phyloP scores from a whole-genome alignment of 257 asterid genomes.

The Nemophila menziesii region DNA sequence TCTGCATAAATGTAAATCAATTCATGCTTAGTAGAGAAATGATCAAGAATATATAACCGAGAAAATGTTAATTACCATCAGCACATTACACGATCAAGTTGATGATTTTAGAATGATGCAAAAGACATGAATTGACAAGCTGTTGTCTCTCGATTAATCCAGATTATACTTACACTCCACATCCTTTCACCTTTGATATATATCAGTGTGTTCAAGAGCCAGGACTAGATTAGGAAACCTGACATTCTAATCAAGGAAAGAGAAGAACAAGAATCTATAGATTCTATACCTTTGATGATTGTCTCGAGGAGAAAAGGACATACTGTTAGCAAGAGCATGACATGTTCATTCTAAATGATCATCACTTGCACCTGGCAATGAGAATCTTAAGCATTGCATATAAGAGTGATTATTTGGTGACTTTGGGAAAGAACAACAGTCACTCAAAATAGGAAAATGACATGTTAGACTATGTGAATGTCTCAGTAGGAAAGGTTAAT shows the following conservation, averaged over 20 bases:
- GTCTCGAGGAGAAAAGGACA: constrained; percentile 75
- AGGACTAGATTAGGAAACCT: too few relatives aligned
- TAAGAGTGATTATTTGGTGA: constrained; percentile 36
- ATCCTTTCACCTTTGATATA: constrained; percentile 98
- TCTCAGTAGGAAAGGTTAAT: too few relatives aligned
- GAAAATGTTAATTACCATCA: too few relatives aligned
- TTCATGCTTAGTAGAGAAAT: too few relatives aligned
- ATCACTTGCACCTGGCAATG: constrained; percentile 38
- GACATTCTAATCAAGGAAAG: constrained; percentile 1
- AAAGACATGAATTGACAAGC: too few relatives aligned
- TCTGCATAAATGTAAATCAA: too few relatives aligned
- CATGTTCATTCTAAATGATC: constrained; percentile 46
- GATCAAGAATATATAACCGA: too few relatives aligned
- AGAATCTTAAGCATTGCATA: constrained; percentile 69
- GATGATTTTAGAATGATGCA: too few relatives aligned
- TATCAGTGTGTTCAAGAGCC: too few relatives aligned
- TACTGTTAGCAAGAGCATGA: constrained; percentile 51
- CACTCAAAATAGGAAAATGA: constrained; percentile 47
- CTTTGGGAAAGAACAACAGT: constrained; percentile 48
- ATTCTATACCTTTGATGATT: constrained; percentile 73
- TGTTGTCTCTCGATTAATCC: constrained; percentile 66
- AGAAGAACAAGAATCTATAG: too few relatives aligned
- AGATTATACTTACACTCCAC: constrained; percentile 47
- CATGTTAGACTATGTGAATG: not conserved
- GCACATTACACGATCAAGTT: too few relatives aligned